These are phyloP conservation scores for Kwoniella sp. DNA, from an alignment of 768 basidiomycete genomes.

Conservation along the genomic window DNA sequence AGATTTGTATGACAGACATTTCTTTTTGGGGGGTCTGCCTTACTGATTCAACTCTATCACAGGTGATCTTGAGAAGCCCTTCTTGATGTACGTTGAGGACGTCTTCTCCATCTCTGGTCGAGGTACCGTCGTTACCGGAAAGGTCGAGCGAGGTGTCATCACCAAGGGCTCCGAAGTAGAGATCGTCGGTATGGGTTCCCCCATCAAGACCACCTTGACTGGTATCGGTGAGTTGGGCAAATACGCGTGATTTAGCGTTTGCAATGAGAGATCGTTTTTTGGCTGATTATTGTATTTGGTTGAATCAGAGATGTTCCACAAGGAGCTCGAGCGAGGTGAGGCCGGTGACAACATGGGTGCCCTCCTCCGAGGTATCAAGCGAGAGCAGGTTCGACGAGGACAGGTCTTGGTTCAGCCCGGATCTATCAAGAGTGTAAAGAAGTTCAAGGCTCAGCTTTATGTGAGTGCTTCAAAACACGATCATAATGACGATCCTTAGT, in stretches of 20 bases:
- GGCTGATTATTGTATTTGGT: background rate
- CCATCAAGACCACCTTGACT: slow-evolving; percentile 88
- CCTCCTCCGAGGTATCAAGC: slow-evolving; percentile 92
- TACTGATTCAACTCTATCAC: slow-evolving; percentile 5
- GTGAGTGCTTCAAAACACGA: too few species aligned
- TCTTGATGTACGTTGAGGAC: slow-evolving; percentile 93
- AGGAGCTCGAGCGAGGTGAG: slow-evolving; percentile 95
- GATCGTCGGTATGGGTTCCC: slow-evolving; percentile 78
- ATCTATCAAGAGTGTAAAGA: slow-evolving; percentile 89
- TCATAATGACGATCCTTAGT: too few species aligned
- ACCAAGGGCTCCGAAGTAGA: slow-evolving; percentile 92
- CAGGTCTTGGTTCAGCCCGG: slow-evolving; percentile 88
- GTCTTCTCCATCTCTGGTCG: slow-evolving; percentile 97
- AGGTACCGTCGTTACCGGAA: slow-evolving; percentile 93
- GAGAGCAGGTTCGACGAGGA: slow-evolving; percentile 91
- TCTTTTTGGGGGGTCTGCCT: background rate
- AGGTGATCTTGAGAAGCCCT: slow-evolving; percentile 97
- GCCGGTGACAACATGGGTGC: slow-evolving; percentile 99
- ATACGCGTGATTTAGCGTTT: background rate
- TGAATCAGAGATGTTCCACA: slow-evolving; percentile 93
- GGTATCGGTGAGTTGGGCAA: slow-evolving; percentile 71
- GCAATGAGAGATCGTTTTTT: slow-evolving; percentile 12
- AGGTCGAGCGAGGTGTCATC: slow-evolving; percentile 90
- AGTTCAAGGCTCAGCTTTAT: slow-evolving; percentile 92
- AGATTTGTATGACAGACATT: background rate